Evolutionary conservation across 192 early-diverging fungal genomes (phyloP), one percentile per base, ranked within the genome.

Genomic region (Helicostylum pulchrum): DNA sequence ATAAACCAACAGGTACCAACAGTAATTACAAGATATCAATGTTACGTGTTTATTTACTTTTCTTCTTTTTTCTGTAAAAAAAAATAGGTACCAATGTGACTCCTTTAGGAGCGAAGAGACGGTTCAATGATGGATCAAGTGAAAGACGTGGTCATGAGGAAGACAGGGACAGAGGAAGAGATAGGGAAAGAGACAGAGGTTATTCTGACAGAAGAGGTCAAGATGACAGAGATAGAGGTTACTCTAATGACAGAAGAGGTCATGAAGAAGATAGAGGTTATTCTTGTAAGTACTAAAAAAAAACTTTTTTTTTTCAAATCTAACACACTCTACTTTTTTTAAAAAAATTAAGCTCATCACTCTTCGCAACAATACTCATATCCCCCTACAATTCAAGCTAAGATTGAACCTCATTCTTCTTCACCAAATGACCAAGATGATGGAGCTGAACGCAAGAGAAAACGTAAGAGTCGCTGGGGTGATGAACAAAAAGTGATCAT

Each of bases 391-490:
- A 6, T 5, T 20, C 48, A 7, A n/a, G 5, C 4, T 49, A 49
- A 26, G 2, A 26, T 15, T 45, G 46, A 48, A 15, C 4, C 4
- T 48, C 46, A 19, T 6, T 15, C 51, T 9, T 9, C 17, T 21
- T 17, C 36, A 56, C n/a, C 68, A 19, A 39, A 44, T 52, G 55
- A 48, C 7, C 15, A 30, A 11, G 34, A 46, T 30, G 11, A 21
- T 34, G 51, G 47, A 32, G 77, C 81, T 4, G 83, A 83, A 57
- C 80, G 83, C 46, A 84, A 71, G 64, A 80, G 86, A 61, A 88
- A 89, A 50, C 82, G 89, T 60, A 87, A 82, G 58, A 93, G 88
- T 72, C 87, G 96, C n/a, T 98, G 96, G 96, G 94, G 94, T 36
- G 83, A 83, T 42, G 83, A 83, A 15, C 83, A 89, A 32, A 70